Evolutionary conservation across 176 grass and related monocot species (phyloP).

Genomic region (Musa acuminata): DNA sequence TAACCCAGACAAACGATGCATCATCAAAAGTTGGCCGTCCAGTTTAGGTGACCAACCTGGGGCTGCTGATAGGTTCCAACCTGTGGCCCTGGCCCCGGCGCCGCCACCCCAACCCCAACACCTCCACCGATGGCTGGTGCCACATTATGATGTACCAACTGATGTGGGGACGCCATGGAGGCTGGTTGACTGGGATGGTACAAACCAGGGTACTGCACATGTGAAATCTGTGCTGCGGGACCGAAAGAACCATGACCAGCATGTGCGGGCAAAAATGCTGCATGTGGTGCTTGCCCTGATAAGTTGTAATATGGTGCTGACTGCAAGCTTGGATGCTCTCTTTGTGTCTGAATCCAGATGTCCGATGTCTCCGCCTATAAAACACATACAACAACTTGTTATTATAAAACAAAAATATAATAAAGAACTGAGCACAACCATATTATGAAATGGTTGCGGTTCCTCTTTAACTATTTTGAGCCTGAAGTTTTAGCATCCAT

Average conservation of each 20-base stretch:
- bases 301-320: conserved; percentile 57
- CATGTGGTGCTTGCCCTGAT: conserved; percentile 53
- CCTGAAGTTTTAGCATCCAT: neutral
- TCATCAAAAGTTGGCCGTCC: conserved; percentile 56
- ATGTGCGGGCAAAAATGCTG: conserved; percentile 50
- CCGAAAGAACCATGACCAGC: conserved; percentile 61
- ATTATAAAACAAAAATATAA: neutral
- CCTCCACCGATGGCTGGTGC: conserved; percentile 45
- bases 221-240: conserved; percentile 53
- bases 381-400: neutral
- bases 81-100: conserved; percentile 51
- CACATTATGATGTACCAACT: conserved; percentile 63
- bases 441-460: neutral
- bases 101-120: conserved; percentile 53
- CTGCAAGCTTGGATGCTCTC: conserved; percentile 50
- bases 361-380: conserved; percentile 59
- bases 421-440: neutral
- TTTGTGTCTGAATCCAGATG: conserved; percentile 63
- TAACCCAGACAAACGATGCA: neutral
- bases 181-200: conserved; percentile 58
- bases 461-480: neutral
- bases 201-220: conserved; percentile 51
- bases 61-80: conserved; percentile 62
- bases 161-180: conserved; percentile 57
- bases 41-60: conserved; percentile 66